A percentile compares a stretch with the other conserved stretches of the same genome.
Conservation (phyloP, 768 basidiomycete genomes). For the Mycena crocata region DNA sequence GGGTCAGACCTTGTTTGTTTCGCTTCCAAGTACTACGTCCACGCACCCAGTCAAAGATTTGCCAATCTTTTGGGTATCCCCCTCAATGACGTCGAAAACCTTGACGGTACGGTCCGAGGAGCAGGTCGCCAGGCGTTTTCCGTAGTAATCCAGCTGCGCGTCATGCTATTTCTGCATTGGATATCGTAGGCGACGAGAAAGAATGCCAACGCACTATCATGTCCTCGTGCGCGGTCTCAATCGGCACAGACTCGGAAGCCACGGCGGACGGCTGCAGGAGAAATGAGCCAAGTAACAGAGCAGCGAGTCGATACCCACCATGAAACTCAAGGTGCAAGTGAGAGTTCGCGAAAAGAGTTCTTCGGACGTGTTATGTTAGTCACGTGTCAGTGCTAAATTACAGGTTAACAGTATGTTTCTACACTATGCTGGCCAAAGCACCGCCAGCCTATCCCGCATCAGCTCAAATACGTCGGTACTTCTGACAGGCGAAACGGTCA, state of each 20-base stretch:
- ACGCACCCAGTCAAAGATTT: constrained; percentile 86
- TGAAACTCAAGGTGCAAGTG: neutral
- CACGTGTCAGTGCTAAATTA: neutral
- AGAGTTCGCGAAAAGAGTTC: neutral
- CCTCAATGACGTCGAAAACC: constrained; percentile 94
- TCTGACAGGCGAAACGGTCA: constrained; percentile 52
- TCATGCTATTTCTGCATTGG: constrained; percentile 77
- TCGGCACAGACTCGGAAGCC: constrained; percentile 77
- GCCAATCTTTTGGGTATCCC: constrained; percentile 77
- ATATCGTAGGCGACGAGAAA: neutral
- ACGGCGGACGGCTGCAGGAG: constrained; percentile 59
- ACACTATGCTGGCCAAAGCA: constrained; percentile 34
- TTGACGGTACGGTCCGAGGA: constrained; percentile 96
- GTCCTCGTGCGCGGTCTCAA: constrained; percentile 97
- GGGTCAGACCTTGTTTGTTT: neutral
- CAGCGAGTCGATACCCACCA: neutral
- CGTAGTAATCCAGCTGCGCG: constrained; percentile 98
- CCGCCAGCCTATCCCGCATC: constrained; percentile 47
- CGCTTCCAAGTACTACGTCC: neutral
- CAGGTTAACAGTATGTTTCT: neutral
- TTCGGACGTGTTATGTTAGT: neutral
- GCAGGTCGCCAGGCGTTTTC: constrained; percentile 95
- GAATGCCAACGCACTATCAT: constrained; percentile 83
- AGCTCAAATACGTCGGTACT: constrained; percentile 51
- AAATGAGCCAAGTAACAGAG: neutral